Base-by-base conservation (phyloP, 805 yeast genomes). In the Suhomyces prunicola region DNA sequence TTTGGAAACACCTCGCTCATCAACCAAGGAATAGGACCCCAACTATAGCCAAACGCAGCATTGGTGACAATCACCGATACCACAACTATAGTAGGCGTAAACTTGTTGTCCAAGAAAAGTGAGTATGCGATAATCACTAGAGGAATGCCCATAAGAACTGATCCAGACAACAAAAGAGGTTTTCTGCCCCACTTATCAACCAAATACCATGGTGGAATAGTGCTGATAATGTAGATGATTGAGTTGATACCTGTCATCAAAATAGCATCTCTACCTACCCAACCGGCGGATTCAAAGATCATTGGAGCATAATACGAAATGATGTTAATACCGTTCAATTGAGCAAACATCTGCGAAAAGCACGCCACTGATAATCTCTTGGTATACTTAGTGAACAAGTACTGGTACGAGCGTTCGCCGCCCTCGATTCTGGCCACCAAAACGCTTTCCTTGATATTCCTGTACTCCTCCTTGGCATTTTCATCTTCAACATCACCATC, bases 11-110 rank as follows among this genome's bases (percentile, higher is more conserved):
- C 90, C 70, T 90, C 97, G 55, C 89, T 86, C 60, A 92, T 90
- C 42, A 87, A 70, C 97, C 97, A 90, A 10, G 96, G 96, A 51
- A 91, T 85, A 3, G 97, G 96, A 8, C 97, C 97, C 96, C 97
- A 92, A 51, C 93, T 85, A 63, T 83, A 84, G 15, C 97, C 97
- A 71, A 91, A 91, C 3, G 85, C 84, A 1, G 96, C 88, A 63
- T 90, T 91, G 73, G 85, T 89, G 13, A 89, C 70, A 50, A 91
- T 80, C 15, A 91, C 96, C 62, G 87, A 83, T 2, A 81, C 63
- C 1, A 90, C 97, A 33, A 90, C 96, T 55, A 83, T 66, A 15
- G 77, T 74, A 9, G 96, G 87, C 2, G 96, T 88, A 52, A 74
- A 68, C 6, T 51, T 54, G 56, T 73, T 67, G 56, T 73, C 55